Base-by-base conservation (phyloP, 2,329 filamentous ascomycete genomes). In the Neofusicoccum kwambonambiense region DNA sequence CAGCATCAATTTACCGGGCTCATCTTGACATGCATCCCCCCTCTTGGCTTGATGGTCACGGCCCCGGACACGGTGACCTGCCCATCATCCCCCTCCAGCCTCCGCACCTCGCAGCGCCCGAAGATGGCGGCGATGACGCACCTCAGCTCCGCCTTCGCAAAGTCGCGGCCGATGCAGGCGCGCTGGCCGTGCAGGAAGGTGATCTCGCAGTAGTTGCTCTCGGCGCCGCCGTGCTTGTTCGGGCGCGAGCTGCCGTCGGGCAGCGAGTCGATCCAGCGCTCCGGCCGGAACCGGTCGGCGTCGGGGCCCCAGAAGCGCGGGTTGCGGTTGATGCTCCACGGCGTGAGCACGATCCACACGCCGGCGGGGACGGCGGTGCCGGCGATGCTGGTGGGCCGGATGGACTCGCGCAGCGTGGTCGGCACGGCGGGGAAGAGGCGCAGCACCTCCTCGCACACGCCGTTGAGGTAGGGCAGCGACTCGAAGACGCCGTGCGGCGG, bases 401-500 rank as follows among this genome's bases (percentile, higher is more conserved):
- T 9, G 45, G 68, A 35, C 17, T 62, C 62, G 44, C 68, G 68
- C 45, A 79, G 70, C 13, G 72, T 72, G 41, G 75, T 75, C 1
- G 74, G 74, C 9, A 79, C 77, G 1, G 77, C 75, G 4, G 77
- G 77, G 1, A 73, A 76, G 71, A 79, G 73, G 17, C 77, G 74
- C 74, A 79, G 75, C 1, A 75, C 75, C 67, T 79, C 77, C 61
- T 79, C 76, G 62, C 79, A 76, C 61, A 76, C 78, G 13, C 76
- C 77, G 15, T 74, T 71, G 17, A 79, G 67, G 65, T 73, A 79
- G 0, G 71, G 65, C 67, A 76, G 77, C 17, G 69, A 57, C 62
- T 69, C 73, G 13, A 79, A 13, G 70, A 19, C 71, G 67, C n/a
- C n/a, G 47, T 51, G 15, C 4, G 27, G 13, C 9, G 47, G 47